Conservation (phyloP, 2,329 filamentous ascomycete species). For the Leptographium radiaticola region DNA sequence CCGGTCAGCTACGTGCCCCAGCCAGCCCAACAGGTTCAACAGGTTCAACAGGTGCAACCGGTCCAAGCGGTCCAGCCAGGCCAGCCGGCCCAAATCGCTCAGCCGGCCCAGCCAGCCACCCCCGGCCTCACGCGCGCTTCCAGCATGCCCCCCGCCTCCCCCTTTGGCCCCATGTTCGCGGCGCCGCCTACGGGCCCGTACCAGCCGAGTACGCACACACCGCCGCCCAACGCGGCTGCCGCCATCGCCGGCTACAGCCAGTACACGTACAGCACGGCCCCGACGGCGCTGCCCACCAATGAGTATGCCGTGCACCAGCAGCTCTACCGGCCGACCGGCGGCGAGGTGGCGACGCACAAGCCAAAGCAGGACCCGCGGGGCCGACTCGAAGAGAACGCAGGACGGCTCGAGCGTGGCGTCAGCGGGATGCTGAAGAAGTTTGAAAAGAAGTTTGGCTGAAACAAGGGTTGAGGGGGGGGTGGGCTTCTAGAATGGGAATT, state of each 20-base stretch:
- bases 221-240: not conserved
- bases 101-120: slow-evolving; percentile 18
- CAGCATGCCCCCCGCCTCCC: slow-evolving; percentile 35
- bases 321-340: slow-evolving; percentile 54
- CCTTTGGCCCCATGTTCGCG: slow-evolving; percentile 12
- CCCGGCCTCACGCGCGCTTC: slow-evolving; percentile 32
- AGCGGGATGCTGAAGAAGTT: slow-evolving; percentile 63
- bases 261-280: slow-evolving; percentile 28
- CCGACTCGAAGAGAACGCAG: slow-evolving; percentile 52
- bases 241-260: slow-evolving; percentile 42
- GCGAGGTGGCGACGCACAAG: slow-evolving; percentile 33
- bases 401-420: slow-evolving; percentile 55
- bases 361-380: slow-evolving; percentile 31
- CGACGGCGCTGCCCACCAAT: slow-evolving; percentile 11
- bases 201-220: slow-evolving; percentile 13
- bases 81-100: no score
- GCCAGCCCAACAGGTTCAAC: no score
- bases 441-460: slow-evolving; percentile 56
- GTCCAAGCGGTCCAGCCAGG: no score
- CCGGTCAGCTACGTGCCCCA: slow-evolving; percentile 15
- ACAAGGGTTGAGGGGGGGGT: no score
- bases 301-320: slow-evolving; percentile 55
- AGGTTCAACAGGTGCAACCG: no score
- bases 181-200: not conserved
- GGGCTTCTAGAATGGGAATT: not conserved